Evolutionary conservation across 2,329 filamentous ascomycete genomes (phyloP).

Genomic region (Sporothrix luriei): DNA sequence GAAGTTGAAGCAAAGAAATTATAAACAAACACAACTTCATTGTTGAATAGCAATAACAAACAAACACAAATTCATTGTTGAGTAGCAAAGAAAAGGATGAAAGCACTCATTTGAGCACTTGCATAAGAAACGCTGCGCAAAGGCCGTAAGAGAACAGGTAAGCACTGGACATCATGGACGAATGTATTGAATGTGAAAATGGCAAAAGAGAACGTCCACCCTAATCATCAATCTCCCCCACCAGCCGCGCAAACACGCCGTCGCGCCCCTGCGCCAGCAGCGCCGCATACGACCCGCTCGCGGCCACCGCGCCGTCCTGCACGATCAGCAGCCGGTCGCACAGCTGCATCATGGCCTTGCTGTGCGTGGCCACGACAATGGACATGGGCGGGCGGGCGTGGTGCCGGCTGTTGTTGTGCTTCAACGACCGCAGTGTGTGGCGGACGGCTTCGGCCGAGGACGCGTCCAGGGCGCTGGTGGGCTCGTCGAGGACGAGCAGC

Average conservation of each 20-base stretch:
- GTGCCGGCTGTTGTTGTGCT: background rate
- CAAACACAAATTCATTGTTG: no score
- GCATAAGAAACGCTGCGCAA: no score
- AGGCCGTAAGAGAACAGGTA: no score
- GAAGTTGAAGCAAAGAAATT: no score
- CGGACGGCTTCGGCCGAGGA: constrained; percentile 67
- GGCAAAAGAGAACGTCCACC: background rate
- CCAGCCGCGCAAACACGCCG: constrained; percentile 54
- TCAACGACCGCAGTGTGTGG: constrained; percentile 39
- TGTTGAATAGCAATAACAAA: no score
- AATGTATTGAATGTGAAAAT: background rate
- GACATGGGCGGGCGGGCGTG: constrained; percentile 62
- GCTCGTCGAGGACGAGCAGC: constrained; percentile 82
- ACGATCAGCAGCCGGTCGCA: constrained; percentile 74
- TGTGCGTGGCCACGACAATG: constrained; percentile 81
- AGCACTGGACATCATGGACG: no score
- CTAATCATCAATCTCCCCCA: constrained; percentile 42
- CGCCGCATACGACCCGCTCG: constrained; percentile 64
- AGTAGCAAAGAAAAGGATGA: no score
- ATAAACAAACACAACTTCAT: no score
- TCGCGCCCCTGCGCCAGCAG: constrained; percentile 49
- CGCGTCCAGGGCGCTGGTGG: constrained; percentile 72
- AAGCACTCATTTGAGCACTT: no score
- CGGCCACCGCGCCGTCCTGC: constrained; percentile 66
- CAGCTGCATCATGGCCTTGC: constrained; percentile 80